phyloP scores from a whole-genome alignment of 208 protist genomes.

The Wallacemonas sp. region DNA sequence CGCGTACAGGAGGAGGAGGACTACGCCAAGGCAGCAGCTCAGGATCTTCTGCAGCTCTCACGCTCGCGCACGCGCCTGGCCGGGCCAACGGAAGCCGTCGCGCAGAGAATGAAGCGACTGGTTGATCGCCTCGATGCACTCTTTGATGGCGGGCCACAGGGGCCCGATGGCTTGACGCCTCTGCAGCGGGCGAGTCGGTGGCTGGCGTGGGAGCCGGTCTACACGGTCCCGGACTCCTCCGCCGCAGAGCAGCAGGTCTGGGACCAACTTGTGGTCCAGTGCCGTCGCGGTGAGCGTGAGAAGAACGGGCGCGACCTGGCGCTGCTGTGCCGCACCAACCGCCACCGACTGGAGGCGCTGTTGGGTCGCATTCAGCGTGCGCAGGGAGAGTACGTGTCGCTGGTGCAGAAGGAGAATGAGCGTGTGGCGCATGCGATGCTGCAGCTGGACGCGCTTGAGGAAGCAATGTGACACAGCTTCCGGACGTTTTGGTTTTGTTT shows the following conservation, averaged over 20 bases:
- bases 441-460: conserved; percentile 27
- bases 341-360: conserved; percentile 19
- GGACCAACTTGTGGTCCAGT: conserved; percentile 2
- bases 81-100: conserved; percentile 1
- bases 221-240: conserved; percentile 17
- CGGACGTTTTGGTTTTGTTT: too few species aligned
- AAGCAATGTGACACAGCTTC: conserved; percentile 8
- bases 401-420: conserved; percentile 19
- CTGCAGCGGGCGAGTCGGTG: conserved; percentile 15
- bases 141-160: background rate
- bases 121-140: conserved; percentile 1
- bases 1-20: conserved; percentile 4
- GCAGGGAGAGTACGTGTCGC: conserved; percentile 13
- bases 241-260: conserved; percentile 20
- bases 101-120: conserved; percentile 18
- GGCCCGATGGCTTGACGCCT: background rate
- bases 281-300: background rate
- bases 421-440: conserved; percentile 22
- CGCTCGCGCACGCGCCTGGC: background rate
- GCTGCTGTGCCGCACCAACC: conserved; percentile 24
- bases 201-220: conserved; percentile 4
- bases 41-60: conserved; percentile 39
- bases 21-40: conserved; percentile 18
- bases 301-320: conserved; percentile 20
- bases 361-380: conserved; percentile 16